These are phyloP conservation scores for Penicillium sp. DNA, from an alignment of 2,329 filamentous ascomycete genomes.

Conservation along the genomic window DNA sequence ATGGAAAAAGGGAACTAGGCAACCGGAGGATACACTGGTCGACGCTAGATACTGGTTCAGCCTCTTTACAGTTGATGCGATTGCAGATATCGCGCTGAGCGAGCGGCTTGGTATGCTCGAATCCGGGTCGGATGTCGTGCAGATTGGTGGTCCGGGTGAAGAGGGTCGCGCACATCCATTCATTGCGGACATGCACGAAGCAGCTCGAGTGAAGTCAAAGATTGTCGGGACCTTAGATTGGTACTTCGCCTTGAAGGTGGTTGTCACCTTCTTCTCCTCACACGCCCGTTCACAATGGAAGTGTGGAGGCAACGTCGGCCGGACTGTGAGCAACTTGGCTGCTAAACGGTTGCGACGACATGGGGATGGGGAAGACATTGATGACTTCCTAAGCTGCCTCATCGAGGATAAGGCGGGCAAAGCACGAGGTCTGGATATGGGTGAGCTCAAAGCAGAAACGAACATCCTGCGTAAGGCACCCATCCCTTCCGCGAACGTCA, in stretches of 20 bases:
- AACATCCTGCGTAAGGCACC: slow-evolving; percentile 28
- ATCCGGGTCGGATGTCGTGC: too few species aligned
- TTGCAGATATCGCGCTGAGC: slow-evolving; percentile 61
- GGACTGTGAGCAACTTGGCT: slow-evolving; percentile 52
- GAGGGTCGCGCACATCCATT: slow-evolving; percentile 52
- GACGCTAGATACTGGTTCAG: slow-evolving; percentile 59
- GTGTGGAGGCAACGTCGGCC: slow-evolving; percentile 48
- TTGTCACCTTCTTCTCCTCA: slow-evolving; percentile 54
- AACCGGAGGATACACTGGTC: slow-evolving; percentile 26
- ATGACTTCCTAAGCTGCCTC: slow-evolving; percentile 63
- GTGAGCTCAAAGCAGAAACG: slow-evolving; percentile 63
- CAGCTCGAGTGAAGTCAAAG: slow-evolving; percentile 55
- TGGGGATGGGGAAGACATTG: slow-evolving; percentile 57
- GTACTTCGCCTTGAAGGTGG: slow-evolving; percentile 55
- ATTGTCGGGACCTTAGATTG: slow-evolving; percentile 48
- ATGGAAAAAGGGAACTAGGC: too few species aligned
- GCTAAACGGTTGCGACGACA: slow-evolving; percentile 36
- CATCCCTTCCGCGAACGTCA: too few species aligned
- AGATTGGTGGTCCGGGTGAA: slow-evolving; percentile 35
- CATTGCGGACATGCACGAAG: slow-evolving; percentile 58
- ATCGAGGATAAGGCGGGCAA: slow-evolving; percentile 57
- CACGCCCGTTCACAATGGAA: slow-evolving; percentile 41
- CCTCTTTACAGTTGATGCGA: slow-evolving; percentile 62
- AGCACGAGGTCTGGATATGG: slow-evolving; percentile 57
- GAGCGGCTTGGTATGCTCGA: slow-evolving; percentile 59